Conservation (phyloP, 305 asterid genomes). For the Solanum hybrid region DNA sequence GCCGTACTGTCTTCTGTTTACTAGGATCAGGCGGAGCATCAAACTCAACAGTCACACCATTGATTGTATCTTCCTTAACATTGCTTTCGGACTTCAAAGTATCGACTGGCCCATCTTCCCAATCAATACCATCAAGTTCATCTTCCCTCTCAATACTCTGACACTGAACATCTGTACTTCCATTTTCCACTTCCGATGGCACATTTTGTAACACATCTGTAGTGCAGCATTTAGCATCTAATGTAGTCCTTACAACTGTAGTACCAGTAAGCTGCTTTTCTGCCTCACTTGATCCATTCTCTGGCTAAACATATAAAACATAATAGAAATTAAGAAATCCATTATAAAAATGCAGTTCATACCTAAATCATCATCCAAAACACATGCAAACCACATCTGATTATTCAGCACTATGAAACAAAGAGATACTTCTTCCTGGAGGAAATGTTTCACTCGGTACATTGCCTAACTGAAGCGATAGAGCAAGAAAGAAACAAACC, state of each 20-base stretch:
- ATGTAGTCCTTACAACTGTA: conserved; percentile 11
- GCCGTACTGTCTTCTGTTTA: conserved; percentile 47
- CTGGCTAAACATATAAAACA: conserved; percentile 27
- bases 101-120: conserved; percentile 80
- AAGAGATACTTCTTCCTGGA: not conserved
- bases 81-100: conserved; percentile 22
- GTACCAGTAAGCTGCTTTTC: conserved; percentile 11
- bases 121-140: conserved; percentile 47
- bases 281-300: conserved; percentile 15
- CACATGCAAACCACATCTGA: not conserved
- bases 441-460: not conserved
- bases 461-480: not conserved
- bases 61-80: conserved; percentile 25
- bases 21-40: conserved; percentile 48
- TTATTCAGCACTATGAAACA: not conserved
- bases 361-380: not conserved
- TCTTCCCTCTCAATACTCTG: conserved; percentile 21
- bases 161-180: conserved; percentile 1
- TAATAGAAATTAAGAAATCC: not conserved
- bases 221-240: conserved; percentile 20
- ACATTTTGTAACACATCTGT: conserved; percentile 23
- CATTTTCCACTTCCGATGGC: conserved; percentile 16
- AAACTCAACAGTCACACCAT: conserved; percentile 73
- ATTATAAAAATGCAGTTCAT: not conserved
- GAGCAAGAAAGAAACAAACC: conserved; percentile 20